Conservation (phyloP, 108 stramenopile genomes). For the Cyclotella baltica region DNA sequence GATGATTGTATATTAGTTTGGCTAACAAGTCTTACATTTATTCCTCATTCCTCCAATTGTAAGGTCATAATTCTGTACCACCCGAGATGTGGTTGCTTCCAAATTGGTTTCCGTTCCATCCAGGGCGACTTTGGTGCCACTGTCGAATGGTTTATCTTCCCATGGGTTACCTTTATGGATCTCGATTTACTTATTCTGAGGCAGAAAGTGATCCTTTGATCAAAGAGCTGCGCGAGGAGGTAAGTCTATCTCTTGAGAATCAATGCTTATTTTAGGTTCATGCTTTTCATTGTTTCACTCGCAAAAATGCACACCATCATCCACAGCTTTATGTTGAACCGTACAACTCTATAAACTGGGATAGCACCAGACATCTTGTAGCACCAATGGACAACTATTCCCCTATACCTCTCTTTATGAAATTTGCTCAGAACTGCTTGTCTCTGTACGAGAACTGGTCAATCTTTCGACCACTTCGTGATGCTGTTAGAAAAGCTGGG, state of each 20-base stretch:
- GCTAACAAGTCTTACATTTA: neutral
- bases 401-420: conserved; percentile 89
- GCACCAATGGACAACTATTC: conserved; percentile 96
- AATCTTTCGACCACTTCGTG: conserved; percentile 74
- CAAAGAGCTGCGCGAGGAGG: conserved; percentile 71
- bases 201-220: conserved; percentile 84
- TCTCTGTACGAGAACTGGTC: conserved; percentile 85
- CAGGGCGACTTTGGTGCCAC: conserved; percentile 98
- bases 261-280: neutral
- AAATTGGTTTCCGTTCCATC: conserved; percentile 98
- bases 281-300: conserved; percentile 5
- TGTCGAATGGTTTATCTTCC: conserved; percentile 98
- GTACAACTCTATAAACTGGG: conserved; percentile 89
- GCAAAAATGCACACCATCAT: neutral
- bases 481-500: conserved; percentile 69
- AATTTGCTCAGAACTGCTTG: conserved; percentile 80
- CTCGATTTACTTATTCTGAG: conserved; percentile 74
- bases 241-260: conserved; percentile 10
- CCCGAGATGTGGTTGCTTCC: conserved; percentile 99
- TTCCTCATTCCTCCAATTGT: neutral
- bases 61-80: conserved; percentile 91
- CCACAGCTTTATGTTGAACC: conserved; percentile 69
- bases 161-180: conserved; percentile 95
- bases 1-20: neutral
- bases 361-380: conserved; percentile 80